Base-by-base conservation (phyloP, 176 grass and related monocot genomes). In the Eragrostis curvula region DNA sequence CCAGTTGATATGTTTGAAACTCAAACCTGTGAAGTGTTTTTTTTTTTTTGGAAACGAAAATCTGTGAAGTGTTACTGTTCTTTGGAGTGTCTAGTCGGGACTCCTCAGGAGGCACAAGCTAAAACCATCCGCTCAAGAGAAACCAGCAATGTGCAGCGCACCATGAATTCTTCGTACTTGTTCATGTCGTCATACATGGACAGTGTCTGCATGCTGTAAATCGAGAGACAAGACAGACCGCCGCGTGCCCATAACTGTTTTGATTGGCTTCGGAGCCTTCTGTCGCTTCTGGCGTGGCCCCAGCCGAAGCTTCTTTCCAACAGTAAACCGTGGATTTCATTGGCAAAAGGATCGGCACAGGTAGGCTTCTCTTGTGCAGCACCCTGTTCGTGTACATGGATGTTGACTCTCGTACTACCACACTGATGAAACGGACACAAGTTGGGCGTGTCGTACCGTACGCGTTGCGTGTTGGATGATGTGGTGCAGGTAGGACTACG, bases 221-320 rank as follows among this genome's bases (percentile, higher is more conserved):
- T 60, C 1, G 15, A 66, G 71, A 57, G 57, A 43, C 73, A 75
- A 56, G 56, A 42, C 78, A 82, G 73, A 71, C 41, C 55, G 87
- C 73, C 17, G 66, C 23, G 78, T 44, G 73, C 48, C 56, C 49
- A 78, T 29, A 39, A 67, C 67, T 5, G 68, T 47, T 36, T 47
- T 36, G 80, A 73, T 83, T 64, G 66, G 72, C 44, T 52, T 82
- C 32, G 12, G 40, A 5, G 55, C 30, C 39, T 30, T 18, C 70
- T 75, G 70, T 48, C 49, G 41, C 43, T 52, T 60, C 18, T 44
- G 40, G 58, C 58, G 58, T 7, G 58, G 20, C 11, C 28, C 71
- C 44, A 70, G 3, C 6, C 36, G 80, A 73, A 88, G 86, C 80
- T 88, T 79, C 86, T 15, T 1, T 5, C 10, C 28, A 82, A 66